Evolutionary conservation across 331 rosid species (phyloP), one percentile per base, ranked within the genome.

Genomic region (Stylosanthes scabra): DNA sequence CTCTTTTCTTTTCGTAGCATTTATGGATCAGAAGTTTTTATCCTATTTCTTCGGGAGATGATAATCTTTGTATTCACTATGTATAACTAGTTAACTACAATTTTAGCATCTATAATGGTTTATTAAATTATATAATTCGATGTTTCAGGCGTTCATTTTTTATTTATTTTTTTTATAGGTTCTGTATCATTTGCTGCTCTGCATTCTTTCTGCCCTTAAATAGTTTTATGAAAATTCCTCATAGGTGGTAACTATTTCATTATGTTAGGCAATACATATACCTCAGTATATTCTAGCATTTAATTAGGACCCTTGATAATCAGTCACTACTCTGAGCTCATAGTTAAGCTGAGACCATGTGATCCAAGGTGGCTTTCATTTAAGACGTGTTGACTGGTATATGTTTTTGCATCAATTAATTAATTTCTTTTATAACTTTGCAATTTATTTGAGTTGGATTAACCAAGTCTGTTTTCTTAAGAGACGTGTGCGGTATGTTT

Each of bases 1-100:
- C 11, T 52, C 31, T 29, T 37, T 63, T 62, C 31, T 15, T 67
- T 28, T 61, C 60, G 68, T 77, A 81, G 68, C 68, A 64, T 50
- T 52, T 46, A 25, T 14, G 60, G 15, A 12, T 59, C 13, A 2
- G 20, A 54, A 55, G 27, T 46, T 52, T 66, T 76, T 34, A 46
- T 76, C 66, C 44, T 52, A 51, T 16, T 59, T 16, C 28, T 51
- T 8, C 9, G 39, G 55, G 39, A 47, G 65, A 37, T 68, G 51
- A 74, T 37, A 54, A 6, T 74, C 63, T 55, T 59, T 66, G 51
- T 51, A 29, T 59, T 51, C 52, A 73, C 56, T 34, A 4, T 34
- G 4, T 29, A 15, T 55, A 46, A 51, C n/a, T n/a, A n/a, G n/a
- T n/a, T n/a, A n/a, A n/a, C 45, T 52, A 34, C 39, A 34, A 34